A percentile compares a stretch with the other conserved stretches of the same genome.
phyloP scores from a whole-genome alignment of 2,329 filamentous ascomycete genomes.

The Penicillium sp. region DNA sequence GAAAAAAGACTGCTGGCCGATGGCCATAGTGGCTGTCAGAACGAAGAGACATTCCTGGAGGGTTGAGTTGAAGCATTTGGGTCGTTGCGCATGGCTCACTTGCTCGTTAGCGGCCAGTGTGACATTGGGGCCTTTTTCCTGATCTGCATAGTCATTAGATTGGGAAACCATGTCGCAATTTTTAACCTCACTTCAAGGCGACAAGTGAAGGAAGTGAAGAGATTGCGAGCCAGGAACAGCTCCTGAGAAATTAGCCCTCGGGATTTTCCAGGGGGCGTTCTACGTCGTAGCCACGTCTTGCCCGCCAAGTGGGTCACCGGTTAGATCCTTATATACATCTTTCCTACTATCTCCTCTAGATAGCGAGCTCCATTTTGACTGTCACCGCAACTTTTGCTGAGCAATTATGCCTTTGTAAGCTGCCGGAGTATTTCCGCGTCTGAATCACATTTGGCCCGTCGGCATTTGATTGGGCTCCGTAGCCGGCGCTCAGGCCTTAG shows the following conservation, averaged over 20 bases:
- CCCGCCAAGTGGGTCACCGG: neutral
- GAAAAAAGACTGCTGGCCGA: slow-evolving; percentile 62
- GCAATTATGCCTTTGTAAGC: neutral
- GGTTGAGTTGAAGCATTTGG: slow-evolving; percentile 58
- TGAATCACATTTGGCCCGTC: neutral
- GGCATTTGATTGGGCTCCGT: neutral
- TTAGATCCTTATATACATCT: neutral
- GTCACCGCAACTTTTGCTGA: neutral
- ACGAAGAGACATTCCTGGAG: slow-evolving; percentile 66
- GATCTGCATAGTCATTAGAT: neutral
- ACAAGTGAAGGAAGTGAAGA: too few species aligned
- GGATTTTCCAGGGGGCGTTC: neutral
- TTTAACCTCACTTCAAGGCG: neutral
- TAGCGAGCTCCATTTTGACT: neutral
- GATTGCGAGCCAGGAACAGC: neutral
- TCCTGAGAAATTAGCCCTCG: neutral
- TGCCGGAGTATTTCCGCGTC: neutral
- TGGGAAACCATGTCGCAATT: neutral
- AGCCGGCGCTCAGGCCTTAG: neutral
- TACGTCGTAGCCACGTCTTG: neutral
- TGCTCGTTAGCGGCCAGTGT: slow-evolving; percentile 6
- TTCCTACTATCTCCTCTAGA: neutral
- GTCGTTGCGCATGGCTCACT: slow-evolving; percentile 6
- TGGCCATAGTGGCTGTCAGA: slow-evolving; percentile 65
- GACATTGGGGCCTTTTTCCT: slow-evolving; percentile 12